phyloP scores from a whole-genome alignment of 441 rosid species.

The Croton setiger region DNA sequence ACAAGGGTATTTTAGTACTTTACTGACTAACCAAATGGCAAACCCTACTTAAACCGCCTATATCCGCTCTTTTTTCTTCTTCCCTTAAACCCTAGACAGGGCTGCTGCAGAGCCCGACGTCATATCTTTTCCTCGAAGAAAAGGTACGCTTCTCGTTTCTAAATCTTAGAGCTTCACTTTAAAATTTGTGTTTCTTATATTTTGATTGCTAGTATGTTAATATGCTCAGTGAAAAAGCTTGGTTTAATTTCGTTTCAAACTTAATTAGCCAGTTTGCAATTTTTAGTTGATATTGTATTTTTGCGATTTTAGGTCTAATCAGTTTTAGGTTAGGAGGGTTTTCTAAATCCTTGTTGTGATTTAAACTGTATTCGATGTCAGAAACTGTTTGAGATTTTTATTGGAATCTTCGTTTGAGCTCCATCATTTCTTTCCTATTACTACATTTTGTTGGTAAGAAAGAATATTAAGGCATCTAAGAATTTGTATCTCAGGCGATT shows the following conservation, averaged over 20 bases:
- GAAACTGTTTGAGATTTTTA: no score
- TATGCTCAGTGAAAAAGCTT: background rate
- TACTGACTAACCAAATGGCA: background rate
- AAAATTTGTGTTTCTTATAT: background rate
- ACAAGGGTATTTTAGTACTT: background rate
- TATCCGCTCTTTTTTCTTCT: no score
- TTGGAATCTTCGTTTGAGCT: background rate
- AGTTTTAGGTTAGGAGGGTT: background rate
- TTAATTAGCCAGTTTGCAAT: background rate
- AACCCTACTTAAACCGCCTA: constrained; percentile 8
- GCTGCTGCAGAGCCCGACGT: constrained; percentile 9
- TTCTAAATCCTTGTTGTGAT: no score
- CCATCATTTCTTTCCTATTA: no score
- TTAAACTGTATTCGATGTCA: no score
- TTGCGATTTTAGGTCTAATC: background rate
- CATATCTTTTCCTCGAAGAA: background rate
- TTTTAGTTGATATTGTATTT: background rate
- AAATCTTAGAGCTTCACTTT: background rate
- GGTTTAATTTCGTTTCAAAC: background rate
- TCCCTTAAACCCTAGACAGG: constrained; percentile 21
- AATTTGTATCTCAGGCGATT: background rate
- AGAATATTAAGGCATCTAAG: no score
- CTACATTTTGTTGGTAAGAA: no score
- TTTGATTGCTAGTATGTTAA: background rate
- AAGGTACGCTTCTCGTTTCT: background rate